These are phyloP conservation scores for Apiotrichum brassicae DNA, from an alignment of 1,284 basidiomycete species.

Conservation along the genomic window DNA sequence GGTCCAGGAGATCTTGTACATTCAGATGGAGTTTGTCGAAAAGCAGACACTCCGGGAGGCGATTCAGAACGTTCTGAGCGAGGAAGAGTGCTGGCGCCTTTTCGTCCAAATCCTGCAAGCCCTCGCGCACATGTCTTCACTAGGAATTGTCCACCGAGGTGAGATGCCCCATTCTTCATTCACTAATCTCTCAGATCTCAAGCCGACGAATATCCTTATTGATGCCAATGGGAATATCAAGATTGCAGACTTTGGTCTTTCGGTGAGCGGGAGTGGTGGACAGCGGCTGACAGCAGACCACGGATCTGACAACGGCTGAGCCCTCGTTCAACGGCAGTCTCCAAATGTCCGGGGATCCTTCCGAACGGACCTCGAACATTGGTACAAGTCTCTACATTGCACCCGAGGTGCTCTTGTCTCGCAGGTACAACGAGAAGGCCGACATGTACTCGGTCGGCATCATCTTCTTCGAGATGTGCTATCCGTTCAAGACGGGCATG, in stretches of 20 bases:
- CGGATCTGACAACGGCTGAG: constrained; percentile 68
- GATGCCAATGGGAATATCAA: constrained; percentile 85
- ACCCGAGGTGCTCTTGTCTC: constrained; percentile 58
- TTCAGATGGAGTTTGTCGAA: constrained; percentile 48
- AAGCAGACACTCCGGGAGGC: constrained; percentile 53
- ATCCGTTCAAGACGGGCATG: constrained; percentile 73
- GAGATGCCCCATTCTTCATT: no score
- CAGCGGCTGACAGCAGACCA: constrained; percentile 51
- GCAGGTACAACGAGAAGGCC: constrained; percentile 54
- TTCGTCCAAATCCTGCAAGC: constrained; percentile 92
- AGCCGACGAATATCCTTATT: constrained; percentile 85
- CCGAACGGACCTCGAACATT: constrained; percentile 57
- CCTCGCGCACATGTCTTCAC: constrained; percentile 77
- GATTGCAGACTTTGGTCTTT: constrained; percentile 89
- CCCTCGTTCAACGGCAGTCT: constrained; percentile 54
- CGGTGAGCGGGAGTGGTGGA: constrained; percentile 18
- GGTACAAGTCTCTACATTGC: constrained; percentile 91
- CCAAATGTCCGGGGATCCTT: constrained; percentile 16
- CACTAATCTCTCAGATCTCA: constrained; percentile 80
- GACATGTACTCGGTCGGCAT: constrained; percentile 94
- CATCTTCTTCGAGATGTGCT: constrained; percentile 98
- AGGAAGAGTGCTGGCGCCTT: constrained; percentile 81
- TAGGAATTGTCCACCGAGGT: constrained; percentile 79
- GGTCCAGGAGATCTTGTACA: constrained; percentile 43
- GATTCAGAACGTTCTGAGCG: constrained; percentile 69